These are phyloP conservation scores for Myriangium duriaei DNA, from an alignment of 2,329 filamentous ascomycete genomes.

Conservation along the genomic window DNA sequence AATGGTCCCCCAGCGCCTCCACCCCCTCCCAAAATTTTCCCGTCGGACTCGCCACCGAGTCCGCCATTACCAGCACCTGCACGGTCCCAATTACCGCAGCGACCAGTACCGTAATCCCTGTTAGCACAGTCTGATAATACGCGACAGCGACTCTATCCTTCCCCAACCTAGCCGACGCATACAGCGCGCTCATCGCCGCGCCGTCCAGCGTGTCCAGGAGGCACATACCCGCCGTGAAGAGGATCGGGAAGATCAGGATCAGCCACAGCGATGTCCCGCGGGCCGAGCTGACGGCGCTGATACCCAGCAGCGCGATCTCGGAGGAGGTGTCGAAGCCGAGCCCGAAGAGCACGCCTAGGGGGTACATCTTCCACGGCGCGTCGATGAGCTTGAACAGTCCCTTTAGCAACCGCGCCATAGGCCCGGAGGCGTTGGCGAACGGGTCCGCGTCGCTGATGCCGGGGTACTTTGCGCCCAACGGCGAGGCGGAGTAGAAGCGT, in stretches of 20 bases:
- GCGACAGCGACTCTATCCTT: conserved; percentile 77
- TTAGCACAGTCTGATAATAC: conserved; percentile 86
- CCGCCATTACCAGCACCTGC: conserved; percentile 66
- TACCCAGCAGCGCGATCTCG: conserved; percentile 83
- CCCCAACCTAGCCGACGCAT: conserved; percentile 66
- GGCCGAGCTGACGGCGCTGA: conserved; percentile 75
- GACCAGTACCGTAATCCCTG: conserved; percentile 68
- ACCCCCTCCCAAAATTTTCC: conserved; percentile 90
- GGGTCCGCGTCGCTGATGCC: conserved; percentile 9
- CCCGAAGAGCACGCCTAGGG: conserved; percentile 71
- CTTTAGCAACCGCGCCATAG: conserved; percentile 59
- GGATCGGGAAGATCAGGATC: conserved; percentile 77
- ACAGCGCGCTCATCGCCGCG: conserved; percentile 87
- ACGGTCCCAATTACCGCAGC: conserved; percentile 76
- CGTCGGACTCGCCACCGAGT: conserved; percentile 60
- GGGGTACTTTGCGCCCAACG: conserved; percentile 11
- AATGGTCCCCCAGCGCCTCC: conserved; percentile 60
- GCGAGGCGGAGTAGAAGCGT: conserved; percentile 42
- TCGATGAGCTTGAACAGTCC: conserved; percentile 63
- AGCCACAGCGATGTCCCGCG: conserved; percentile 85
- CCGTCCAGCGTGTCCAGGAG: conserved; percentile 86
- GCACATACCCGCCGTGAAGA: conserved; percentile 95
- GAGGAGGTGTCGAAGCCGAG: conserved; percentile 92
- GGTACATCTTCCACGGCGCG: conserved; percentile 90
- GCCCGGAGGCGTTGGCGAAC: conserved; percentile 34